Evolutionary conservation across 1,284 basidiomycete species (phyloP).

Genomic region (Ceratobasidium sp.): DNA sequence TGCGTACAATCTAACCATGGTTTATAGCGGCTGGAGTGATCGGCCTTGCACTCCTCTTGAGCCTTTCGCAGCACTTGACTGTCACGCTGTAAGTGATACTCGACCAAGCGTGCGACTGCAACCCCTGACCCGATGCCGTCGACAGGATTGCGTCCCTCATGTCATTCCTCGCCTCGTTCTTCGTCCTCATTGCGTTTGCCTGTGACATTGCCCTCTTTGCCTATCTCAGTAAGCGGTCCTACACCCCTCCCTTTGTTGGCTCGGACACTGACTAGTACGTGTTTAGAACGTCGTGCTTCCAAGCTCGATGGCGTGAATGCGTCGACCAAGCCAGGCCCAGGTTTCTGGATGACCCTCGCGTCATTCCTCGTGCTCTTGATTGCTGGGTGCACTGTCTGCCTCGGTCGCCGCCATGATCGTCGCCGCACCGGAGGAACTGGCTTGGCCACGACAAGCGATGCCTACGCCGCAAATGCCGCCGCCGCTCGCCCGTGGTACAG

Average conservation of each 20-base stretch:
- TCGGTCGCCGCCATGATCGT: conserved; percentile 64
- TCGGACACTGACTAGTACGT: conserved; percentile 12
- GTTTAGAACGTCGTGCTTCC: conserved; percentile 26
- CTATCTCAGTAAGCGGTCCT: conserved; percentile 62
- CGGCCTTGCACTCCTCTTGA: conserved; percentile 66
- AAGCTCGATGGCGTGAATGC: conserved; percentile 53
- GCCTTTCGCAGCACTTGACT: conserved; percentile 66
- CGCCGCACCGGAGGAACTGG: conserved; percentile 18
- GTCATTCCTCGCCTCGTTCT: conserved; percentile 67
- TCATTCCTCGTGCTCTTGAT: conserved; percentile 66
- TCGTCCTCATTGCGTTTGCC: conserved; percentile 72
- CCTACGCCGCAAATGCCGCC: conserved; percentile 23
- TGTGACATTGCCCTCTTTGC: conserved; percentile 76
- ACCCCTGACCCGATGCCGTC: background rate
- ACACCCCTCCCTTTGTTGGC: conserved; percentile 44
- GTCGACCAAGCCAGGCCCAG: conserved; percentile 63
- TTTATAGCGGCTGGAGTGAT: conserved; percentile 64
- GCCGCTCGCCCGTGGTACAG: conserved; percentile 3
- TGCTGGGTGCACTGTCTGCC: conserved; percentile 70
- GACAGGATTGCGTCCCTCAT: conserved; percentile 58
- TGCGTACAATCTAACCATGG: conserved; percentile 20
- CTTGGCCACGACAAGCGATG: conserved; percentile 32
- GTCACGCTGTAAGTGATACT: conserved; percentile 54
- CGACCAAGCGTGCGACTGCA: background rate
- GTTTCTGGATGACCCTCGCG: conserved; percentile 79